Conservation (phyloP, 208 protist genomes). For the Acanthamoeba castellanii region DNA sequence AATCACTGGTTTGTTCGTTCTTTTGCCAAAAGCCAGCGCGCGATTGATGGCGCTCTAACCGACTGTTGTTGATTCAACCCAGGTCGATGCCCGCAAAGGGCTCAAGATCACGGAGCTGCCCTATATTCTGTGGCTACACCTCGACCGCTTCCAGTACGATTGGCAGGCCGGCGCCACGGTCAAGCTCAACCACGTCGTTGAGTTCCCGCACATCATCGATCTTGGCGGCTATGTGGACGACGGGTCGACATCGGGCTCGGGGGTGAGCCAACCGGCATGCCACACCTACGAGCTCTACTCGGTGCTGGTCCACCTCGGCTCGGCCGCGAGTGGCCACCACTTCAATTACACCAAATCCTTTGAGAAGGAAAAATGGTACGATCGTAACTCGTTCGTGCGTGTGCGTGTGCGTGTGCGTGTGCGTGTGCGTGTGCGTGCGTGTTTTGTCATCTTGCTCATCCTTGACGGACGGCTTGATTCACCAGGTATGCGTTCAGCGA, state of each 20-base stretch:
- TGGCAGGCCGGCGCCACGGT: slow-evolving; percentile 35
- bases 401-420: not conserved
- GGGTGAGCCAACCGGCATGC: not conserved
- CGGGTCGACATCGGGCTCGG: not conserved
- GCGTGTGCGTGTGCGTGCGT: not conserved
- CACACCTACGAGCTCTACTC: slow-evolving; percentile 79
- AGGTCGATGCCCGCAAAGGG: slow-evolving; percentile 81
- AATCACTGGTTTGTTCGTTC: not conserved
- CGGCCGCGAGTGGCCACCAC: slow-evolving; percentile 77
- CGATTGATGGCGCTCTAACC: not conserved
- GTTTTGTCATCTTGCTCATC: not conserved
- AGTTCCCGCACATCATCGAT: slow-evolving; percentile 52
- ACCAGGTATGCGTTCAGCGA: slow-evolving; percentile 70
- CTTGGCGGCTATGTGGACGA: slow-evolving; percentile 67
- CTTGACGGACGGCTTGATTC: not conserved
- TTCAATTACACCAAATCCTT: slow-evolving; percentile 76
- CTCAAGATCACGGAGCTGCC: slow-evolving; percentile 72
- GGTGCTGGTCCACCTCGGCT: slow-evolving; percentile 80
- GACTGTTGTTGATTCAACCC: not conserved
- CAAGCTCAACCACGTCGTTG: slow-evolving; percentile 79
- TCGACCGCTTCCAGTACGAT: slow-evolving; percentile 83
- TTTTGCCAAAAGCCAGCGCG: too few species aligned
- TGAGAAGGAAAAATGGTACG: slow-evolving; percentile 76
- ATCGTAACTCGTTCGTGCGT: not conserved
- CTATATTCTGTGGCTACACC: slow-evolving; percentile 77